Percentiles rank a stretch among this genome's conserved stretches.
Evolutionary conservation across 306 rosid species (phyloP).

Genomic region (Acacia crassicarpa): DNA sequence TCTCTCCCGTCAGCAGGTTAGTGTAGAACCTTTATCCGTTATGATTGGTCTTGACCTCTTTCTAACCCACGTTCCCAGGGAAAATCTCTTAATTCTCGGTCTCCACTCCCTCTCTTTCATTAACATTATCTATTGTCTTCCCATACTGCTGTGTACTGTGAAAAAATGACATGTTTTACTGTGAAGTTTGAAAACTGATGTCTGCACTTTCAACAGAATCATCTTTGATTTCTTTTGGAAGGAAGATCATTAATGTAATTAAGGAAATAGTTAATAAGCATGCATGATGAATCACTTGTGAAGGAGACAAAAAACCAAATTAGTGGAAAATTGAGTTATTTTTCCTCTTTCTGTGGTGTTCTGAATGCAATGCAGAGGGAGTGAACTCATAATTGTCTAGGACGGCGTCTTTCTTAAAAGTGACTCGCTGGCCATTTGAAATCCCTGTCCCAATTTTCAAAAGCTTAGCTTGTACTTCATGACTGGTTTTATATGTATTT

Average conservation of each 20-base stretch:
- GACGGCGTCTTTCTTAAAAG: background rate
- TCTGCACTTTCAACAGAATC: background rate
- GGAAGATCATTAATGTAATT: too few relatives aligned
- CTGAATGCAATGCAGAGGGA: background rate
- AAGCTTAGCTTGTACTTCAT: constrained; percentile 13
- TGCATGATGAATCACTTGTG: too few relatives aligned
- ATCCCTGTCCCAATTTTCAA: background rate
- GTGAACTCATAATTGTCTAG: constrained; percentile 9
- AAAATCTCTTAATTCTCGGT: background rate
- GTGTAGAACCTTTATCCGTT: too few relatives aligned
- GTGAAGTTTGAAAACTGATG: background rate
- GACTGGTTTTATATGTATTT: constrained; percentile 23
- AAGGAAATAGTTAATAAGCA: too few relatives aligned
- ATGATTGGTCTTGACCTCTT: too few relatives aligned
- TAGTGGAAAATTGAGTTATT: too few relatives aligned
- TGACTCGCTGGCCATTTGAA: constrained; percentile 14
- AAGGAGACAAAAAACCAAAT: too few relatives aligned
- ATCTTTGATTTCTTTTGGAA: background rate
- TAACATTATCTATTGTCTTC: background rate
- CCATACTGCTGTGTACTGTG: too few relatives aligned
- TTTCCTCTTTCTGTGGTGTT: too few relatives aligned
- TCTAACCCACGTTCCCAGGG: background rate
- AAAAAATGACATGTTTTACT: background rate
- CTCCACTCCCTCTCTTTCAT: background rate
- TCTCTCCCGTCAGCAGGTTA: too few relatives aligned